Evolutionary conservation across 1,139 yeast genomes (phyloP).

Genomic region (Hansenula lynferdii): DNA sequence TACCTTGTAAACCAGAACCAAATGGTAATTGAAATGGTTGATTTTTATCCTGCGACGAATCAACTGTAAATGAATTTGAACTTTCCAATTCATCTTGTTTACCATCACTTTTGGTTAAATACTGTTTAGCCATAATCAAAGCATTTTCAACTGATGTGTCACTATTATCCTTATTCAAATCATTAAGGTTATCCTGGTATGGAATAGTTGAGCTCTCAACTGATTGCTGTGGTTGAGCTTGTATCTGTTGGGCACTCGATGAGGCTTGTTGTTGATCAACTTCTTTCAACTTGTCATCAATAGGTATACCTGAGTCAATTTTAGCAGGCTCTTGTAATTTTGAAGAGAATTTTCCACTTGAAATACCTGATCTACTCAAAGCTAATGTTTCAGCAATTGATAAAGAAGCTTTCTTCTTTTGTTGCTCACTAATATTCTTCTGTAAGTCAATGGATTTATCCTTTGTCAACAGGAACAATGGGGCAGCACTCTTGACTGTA

Average conservation of each 20-base stretch:
- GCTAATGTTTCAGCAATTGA: constrained; percentile 68
- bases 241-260: neutral
- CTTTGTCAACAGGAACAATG: constrained; percentile 17
- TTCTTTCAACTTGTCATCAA: neutral
- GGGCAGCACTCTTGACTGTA: constrained; percentile 17
- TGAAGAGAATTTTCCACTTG: constrained; percentile 25
- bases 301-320: neutral
- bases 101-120: constrained; percentile 20
- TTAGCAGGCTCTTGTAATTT: constrained; percentile 14
- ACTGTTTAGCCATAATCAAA: constrained; percentile 36
- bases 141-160: constrained; percentile 29
- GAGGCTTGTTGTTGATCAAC: neutral
- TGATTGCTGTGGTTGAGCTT: neutral
- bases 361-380: constrained; percentile 42
- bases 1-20: constrained; percentile 16
- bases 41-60: neutral
- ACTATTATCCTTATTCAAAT: neutral
- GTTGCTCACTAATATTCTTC: constrained; percentile 5
- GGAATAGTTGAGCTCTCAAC: no score
- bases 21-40: constrained; percentile 23
- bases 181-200: neutral
- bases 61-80: constrained; percentile 4
- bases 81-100: constrained; percentile 10
- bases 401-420: constrained; percentile 25
- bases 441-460: constrained; percentile 22